Base-by-base conservation (phyloP, 331 rosid genomes). In the Quercus lobata region DNA sequence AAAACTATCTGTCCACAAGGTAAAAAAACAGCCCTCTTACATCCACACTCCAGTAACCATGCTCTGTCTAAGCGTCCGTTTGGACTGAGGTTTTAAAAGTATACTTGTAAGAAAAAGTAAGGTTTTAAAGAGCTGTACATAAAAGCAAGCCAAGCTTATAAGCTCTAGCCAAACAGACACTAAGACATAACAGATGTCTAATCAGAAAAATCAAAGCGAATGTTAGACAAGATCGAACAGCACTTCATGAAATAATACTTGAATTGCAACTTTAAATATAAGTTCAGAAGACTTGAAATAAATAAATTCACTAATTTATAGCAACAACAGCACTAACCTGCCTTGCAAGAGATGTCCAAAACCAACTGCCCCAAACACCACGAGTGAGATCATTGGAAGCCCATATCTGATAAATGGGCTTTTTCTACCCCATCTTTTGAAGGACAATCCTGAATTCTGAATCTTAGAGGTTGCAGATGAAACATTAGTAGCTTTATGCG, bases 291-390 rank as follows among this genome's bases (percentile, higher is more conserved):
- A 24, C 14, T 65, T 65, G 35, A 46, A 62, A 61, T 15, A 24
- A 12, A 58, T 6, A 62, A 56, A 34, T 65, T 37, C 46, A 41
- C 46, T 41, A 41, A 41, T 41, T 41, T 41, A 41, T 25, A 54
- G 7, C 66, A 17, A 70, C 3, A 34, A 69, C 27, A 74, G 34
- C 55, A 80, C 94, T 57, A 76, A 91, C 97, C 94, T 87, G 80
- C 97, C 97, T 83, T 95, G 97, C 76, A 92, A 75, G 81, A 95
- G 97, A 82, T 90, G 97, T 58, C 88, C 97, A 62, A 95, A 97
- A 49, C 98, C 97, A 78, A 91, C 49, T 25, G 97, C 85, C 56
- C 98, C 98, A 72, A 93, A 56, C 68, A 91, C 96, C 6, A 96
- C 91, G 63, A 95, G 94, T 29, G 97, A 92, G 80, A 95, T 91